Percentiles rank a stretch among this genome's conserved stretches.
phyloP scores from a whole-genome alignment of 345 rosid genomes.

The Aegle marmelos region DNA sequence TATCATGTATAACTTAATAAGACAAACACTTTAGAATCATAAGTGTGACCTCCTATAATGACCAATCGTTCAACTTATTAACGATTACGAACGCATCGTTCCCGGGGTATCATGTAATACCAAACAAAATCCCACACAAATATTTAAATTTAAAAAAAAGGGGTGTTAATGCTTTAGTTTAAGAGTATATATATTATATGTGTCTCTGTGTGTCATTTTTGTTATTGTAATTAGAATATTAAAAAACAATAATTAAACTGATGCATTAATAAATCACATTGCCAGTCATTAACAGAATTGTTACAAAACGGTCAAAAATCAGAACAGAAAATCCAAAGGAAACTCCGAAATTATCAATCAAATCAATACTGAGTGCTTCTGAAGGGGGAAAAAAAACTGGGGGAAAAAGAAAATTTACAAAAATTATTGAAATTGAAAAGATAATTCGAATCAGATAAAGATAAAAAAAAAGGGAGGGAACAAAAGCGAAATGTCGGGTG shows the following conservation, averaged over 20 bases:
- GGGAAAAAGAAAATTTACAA: background rate
- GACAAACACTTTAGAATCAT: too few species aligned
- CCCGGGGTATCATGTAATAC: too few species aligned
- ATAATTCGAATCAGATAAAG: background rate
- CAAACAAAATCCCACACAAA: too few species aligned
- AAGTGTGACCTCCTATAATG: too few species aligned
- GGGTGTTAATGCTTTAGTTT: too few species aligned
- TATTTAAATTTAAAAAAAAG: too few species aligned
- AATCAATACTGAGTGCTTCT: background rate
- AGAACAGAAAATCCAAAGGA: background rate
- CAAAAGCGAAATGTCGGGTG: conserved; percentile 2
- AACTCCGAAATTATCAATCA: background rate
- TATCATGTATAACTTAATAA: too few species aligned
- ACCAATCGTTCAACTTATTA: too few species aligned
- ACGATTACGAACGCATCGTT: too few species aligned
- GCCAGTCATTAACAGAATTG: background rate
- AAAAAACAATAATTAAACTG: background rate
- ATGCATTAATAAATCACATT: background rate
- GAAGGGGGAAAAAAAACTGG: too few species aligned
- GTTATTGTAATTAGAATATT: background rate
- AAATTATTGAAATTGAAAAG: background rate
- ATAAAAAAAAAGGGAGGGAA: background rate
- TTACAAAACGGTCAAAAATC: background rate
- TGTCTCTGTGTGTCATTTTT: background rate
- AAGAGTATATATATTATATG: too few species aligned